Evolutionary conservation across 495 filamentous ascomycete genomes (phyloP).

Genomic region (Paragyromitra xinjiangensis): DNA sequence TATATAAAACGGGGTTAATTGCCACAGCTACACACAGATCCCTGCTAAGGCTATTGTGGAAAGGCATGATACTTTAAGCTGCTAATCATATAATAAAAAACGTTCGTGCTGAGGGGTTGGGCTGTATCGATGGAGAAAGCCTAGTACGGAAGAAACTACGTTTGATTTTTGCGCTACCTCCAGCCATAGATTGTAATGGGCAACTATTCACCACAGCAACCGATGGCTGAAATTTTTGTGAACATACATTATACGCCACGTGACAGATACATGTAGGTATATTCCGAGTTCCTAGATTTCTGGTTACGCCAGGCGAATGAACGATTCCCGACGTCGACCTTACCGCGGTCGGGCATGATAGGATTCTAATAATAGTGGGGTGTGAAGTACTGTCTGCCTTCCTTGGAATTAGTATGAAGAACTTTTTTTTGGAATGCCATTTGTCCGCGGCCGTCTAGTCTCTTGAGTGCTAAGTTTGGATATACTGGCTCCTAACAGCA

Average conservation of each 20-base stretch:
- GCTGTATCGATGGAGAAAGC: no score
- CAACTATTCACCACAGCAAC: background rate
- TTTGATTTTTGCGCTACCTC: no score
- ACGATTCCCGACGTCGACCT: background rate
- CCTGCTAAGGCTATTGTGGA: no score
- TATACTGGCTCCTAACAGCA: background rate
- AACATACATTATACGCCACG: no score
- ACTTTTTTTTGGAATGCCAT: background rate
- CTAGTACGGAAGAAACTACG: no score
- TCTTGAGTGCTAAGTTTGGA: background rate
- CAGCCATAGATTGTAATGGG: no score
- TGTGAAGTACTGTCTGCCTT: background rate
- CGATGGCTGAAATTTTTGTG: background rate
- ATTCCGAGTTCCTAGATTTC: background rate
- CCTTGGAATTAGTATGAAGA: background rate
- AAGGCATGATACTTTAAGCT: no score
- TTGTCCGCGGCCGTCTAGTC: no score
- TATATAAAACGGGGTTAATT: background rate
- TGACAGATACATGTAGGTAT: background rate
- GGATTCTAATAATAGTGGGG: background rate
- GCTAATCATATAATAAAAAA: no score
- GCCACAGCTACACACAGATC: no score
- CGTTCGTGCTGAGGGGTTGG: no score
- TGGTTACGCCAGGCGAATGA: background rate
- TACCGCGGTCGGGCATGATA: background rate